Base-by-base conservation (phyloP, 2,329 filamentous ascomycete species). In the Pseudocercospora fuligena region DNA sequence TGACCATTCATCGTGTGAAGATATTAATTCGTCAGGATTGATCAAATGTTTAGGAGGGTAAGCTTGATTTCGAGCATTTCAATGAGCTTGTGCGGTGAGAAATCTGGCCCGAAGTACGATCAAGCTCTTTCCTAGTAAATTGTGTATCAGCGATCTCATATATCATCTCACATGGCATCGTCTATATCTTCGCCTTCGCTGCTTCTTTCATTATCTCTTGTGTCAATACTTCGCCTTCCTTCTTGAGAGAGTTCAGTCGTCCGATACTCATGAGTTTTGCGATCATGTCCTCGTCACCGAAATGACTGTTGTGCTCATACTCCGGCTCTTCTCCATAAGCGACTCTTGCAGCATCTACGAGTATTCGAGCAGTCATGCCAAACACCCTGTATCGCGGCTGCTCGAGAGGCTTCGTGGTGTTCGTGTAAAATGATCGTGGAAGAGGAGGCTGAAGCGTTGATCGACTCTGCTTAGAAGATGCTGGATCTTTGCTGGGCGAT, bases 321-420 rank as follows among this genome's bases (percentile, higher is more conserved):
- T 93, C 90, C 3, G 94, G 94, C 76, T 92, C 88, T 80, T 91
- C 86, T 1, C 81, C 90, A 77, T 95, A 98, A 21, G 94, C 94
- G 19, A 97, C 85, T 69, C 92, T 85, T 36, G 94, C 94, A 4
- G 91, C 90, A 80, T 98, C 94, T 5, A 97, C 92, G 63, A 97
- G 78, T 63, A 98, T 94, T 61, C 93, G 84, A 2, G 93, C 94
- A 61, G 94, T 98, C 92, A 98, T 94, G 16, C 94, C 94, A 87
- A 94, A 97, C 4, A 98, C 93, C 72, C 91, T 89, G 80, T 95
- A 97, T 43, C 77, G 68, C 5, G 76, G 72, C 65, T 77, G 73
- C 25, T 72, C 63, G 27, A 76, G 61, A 16, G 75, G 69, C 64
- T 77, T 73, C 7, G 68, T 70, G 58, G 43, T 61, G 11, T 68